Evolutionary conservation across 169 alveolate genomes (phyloP).

Genomic region (Cryptosporidium bovis): DNA sequence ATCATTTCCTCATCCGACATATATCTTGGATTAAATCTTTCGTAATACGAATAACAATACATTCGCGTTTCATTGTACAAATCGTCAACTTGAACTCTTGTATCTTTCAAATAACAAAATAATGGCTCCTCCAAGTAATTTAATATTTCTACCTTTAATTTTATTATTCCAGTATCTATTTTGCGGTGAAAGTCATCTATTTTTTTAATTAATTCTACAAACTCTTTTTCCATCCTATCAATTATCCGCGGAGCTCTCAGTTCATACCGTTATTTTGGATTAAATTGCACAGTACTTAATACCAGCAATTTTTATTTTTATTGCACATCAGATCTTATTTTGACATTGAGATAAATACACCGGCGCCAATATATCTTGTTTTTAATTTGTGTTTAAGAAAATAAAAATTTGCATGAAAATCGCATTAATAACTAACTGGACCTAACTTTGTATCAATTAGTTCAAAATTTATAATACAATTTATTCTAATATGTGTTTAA

Average conservation of each 20-base stretch:
- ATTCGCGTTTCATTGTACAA: slow-evolving; percentile 30
- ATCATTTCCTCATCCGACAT: slow-evolving; percentile 49
- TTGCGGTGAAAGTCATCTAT: slow-evolving; percentile 32
- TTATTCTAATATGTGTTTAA: too few relatives aligned
- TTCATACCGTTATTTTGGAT: background rate
- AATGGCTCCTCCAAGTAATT: slow-evolving; percentile 40
- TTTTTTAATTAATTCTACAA: slow-evolving; percentile 14
- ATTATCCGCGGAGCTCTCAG: background rate
- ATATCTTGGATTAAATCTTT: slow-evolving; percentile 21
- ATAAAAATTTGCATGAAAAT: too few relatives aligned
- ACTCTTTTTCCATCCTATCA: background rate
- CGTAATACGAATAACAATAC: slow-evolving; percentile 3
- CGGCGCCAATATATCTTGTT: background rate
- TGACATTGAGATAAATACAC: background rate
- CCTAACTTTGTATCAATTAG: too few relatives aligned
- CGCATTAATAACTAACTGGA: too few relatives aligned
- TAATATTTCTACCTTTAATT: slow-evolving; percentile 10
- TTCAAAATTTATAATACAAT: too few relatives aligned
- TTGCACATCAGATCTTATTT: background rate
- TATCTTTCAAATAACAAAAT: slow-evolving; percentile 21
- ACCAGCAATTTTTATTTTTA: background rate
- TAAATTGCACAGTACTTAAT: background rate
- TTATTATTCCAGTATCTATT: slow-evolving; percentile 61
- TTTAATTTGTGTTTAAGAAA: too few relatives aligned
- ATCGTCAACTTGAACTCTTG: slow-evolving; percentile 19